Conservation (phyloP, 2,329 filamentous ascomycete species). For the Pseudovirgaria hyperparasitica region DNA sequence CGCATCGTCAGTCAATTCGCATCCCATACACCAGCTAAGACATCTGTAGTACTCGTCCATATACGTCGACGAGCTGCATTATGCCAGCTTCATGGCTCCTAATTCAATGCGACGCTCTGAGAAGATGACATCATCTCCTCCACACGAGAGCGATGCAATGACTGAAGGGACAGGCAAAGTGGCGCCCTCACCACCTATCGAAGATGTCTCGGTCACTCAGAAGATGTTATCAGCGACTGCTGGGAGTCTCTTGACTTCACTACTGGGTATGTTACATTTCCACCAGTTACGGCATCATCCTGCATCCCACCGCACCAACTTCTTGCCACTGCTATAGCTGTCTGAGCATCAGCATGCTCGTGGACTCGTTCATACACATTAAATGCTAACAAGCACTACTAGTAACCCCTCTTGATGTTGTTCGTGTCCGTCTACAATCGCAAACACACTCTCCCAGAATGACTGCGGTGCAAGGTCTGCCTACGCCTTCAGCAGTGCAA, state of each 20-base stretch:
- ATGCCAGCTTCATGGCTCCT: too few relatives aligned
- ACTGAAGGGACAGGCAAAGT: too few relatives aligned
- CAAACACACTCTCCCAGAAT: conserved; percentile 45
- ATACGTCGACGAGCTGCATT: too few relatives aligned
- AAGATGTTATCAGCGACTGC: conserved; percentile 92
- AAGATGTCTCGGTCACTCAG: conserved; percentile 72
- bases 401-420: conserved; percentile 95
- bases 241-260: conserved; percentile 77
- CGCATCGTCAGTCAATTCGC: too few relatives aligned
- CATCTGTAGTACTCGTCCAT: too few relatives aligned
- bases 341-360: not conserved
- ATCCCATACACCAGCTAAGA: too few relatives aligned
- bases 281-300: conserved; percentile 3
- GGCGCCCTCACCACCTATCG: too few relatives aligned
- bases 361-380: not conserved
- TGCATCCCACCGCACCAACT: not conserved
- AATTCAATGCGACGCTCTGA: too few relatives aligned
- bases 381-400: conserved; percentile 3
- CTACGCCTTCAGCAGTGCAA: conserved; percentile 16
- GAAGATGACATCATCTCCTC: too few relatives aligned
- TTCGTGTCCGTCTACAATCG: conserved; percentile 86
- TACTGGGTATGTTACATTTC: conserved; percentile 54
- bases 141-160: too few relatives aligned
- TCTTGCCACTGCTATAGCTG: not conserved
- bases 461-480: conserved; percentile 37